Evolutionary conservation across 192 early-diverging fungal species (phyloP).

Genomic region (Chytriomyces sp.): DNA sequence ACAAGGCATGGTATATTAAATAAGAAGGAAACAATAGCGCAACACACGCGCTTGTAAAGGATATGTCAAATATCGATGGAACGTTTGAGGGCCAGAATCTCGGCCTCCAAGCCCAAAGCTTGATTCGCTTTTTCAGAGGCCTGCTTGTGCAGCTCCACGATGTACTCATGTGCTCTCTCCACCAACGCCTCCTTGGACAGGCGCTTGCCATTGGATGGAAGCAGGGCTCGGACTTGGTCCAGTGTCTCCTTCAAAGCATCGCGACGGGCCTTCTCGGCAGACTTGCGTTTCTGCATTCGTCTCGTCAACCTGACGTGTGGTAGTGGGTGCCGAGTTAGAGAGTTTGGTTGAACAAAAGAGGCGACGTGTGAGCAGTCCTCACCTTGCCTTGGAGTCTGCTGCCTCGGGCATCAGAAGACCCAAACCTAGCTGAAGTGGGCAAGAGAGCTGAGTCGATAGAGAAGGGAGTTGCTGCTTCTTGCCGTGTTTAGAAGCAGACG

Average conservation of each 20-base stretch:
- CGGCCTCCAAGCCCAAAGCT: neutral
- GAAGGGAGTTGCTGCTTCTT: neutral
- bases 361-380: neutral
- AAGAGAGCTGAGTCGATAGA: neutral
- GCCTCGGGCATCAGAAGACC: too few species aligned
- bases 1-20: too few species aligned
- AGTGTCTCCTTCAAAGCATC: neutral
- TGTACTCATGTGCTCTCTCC: neutral
- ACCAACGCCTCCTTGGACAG: neutral
- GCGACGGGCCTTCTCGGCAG: slow-evolving; percentile 3
- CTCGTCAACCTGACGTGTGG: neutral
- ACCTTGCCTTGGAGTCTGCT: neutral
- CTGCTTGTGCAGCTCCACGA: neutral
- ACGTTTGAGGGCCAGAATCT: neutral
- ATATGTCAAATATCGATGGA: neutral
- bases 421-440: neutral
- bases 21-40: neutral
- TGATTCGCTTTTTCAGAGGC: neutral
- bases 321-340: neutral
- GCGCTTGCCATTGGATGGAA: neutral
- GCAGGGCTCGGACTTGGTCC: neutral
- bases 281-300: neutral
- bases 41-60: neutral
- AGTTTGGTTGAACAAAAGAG: neutral
- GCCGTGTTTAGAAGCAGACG: neutral